Evolutionary conservation across 768 basidiomycete species (phyloP).

Genomic region (Lactarius tabidus): DNA sequence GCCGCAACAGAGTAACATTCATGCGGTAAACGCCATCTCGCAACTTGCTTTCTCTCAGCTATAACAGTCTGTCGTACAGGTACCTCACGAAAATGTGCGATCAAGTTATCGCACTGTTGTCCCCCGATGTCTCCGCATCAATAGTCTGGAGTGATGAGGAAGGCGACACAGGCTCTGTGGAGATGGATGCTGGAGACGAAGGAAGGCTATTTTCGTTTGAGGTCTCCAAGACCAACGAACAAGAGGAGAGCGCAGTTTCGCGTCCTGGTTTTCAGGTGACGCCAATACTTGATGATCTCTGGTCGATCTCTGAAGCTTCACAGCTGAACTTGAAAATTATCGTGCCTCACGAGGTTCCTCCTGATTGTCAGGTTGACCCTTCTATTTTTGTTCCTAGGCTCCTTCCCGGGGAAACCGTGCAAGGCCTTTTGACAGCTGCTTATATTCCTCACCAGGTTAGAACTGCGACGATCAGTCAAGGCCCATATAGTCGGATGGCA

Average conservation of each 20-base stretch:
- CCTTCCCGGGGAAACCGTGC: conserved; percentile 24
- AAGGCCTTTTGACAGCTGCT: conserved; percentile 19
- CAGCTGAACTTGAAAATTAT: conserved; percentile 2
- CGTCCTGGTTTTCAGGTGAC: conserved; percentile 46
- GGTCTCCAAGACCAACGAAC: conserved; percentile 52
- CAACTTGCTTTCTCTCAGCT: background rate
- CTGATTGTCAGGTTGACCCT: background rate
- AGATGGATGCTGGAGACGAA: conserved; percentile 40
- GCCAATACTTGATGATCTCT: background rate
- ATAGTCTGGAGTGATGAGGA: conserved; percentile 44
- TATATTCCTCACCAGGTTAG: background rate
- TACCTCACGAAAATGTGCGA: conserved; percentile 38
- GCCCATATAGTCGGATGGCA: background rate
- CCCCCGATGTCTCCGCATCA: conserved; percentile 42
- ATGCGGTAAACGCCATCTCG: conserved; percentile 44
- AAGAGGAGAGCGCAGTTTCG: conserved; percentile 46
- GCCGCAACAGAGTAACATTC: conserved; percentile 54
- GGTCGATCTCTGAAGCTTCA: background rate
- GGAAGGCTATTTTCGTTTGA: conserved; percentile 52
- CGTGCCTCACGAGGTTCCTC: background rate
- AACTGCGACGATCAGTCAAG: background rate
- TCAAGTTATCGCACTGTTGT: conserved; percentile 49
- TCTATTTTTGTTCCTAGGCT: background rate
- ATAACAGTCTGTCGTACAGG: background rate
- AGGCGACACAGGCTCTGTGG: conserved; percentile 27